Conservation (phyloP, 2,329 filamentous ascomycete genomes). For the Cladosporium sp. region DNA sequence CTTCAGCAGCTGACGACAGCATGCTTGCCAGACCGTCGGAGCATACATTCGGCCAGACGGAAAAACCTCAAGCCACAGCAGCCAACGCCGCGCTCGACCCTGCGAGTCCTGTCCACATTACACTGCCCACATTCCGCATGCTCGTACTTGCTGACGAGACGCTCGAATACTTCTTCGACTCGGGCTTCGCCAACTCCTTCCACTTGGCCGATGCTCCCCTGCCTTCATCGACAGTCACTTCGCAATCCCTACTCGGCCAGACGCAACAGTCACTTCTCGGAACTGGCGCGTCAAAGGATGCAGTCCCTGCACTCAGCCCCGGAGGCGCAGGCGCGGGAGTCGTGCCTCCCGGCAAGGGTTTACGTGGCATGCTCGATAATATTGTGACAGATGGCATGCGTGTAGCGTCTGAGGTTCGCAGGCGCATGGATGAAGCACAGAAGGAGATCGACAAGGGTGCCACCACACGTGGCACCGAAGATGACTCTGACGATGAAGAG, state of each 20-base stretch:
- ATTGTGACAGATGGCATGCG: conserved; percentile 98
- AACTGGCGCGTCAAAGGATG: conserved; percentile 23
- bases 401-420: conserved; percentile 86
- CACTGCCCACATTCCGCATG: conserved; percentile 97
- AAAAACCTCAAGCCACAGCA: conserved; percentile 63
- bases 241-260: conserved; percentile 75
- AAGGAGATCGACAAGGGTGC: conserved; percentile 84
- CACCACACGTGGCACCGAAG: conserved; percentile 51
- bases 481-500: conserved; percentile 63
- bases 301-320: conserved; percentile 29
- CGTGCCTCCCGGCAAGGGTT: conserved; percentile 67
- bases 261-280: conserved; percentile 25
- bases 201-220: conserved; percentile 70
- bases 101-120: conserved; percentile 90
- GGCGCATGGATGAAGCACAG: conserved; percentile 94
- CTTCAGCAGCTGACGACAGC: conserved; percentile 27
- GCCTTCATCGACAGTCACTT: conserved; percentile 49
- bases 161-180: conserved; percentile 95
- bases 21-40: conserved; percentile 31
- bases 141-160: conserved; percentile 94
- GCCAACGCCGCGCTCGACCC: conserved; percentile 92
- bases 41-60: conserved; percentile 38
- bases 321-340: conserved; percentile 50
- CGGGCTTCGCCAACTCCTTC: conserved; percentile 90
- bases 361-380: conserved; percentile 91